These are phyloP conservation scores for Eleusine indica DNA, from an alignment of 176 grass and related monocot genomes.

Conservation along the genomic window DNA sequence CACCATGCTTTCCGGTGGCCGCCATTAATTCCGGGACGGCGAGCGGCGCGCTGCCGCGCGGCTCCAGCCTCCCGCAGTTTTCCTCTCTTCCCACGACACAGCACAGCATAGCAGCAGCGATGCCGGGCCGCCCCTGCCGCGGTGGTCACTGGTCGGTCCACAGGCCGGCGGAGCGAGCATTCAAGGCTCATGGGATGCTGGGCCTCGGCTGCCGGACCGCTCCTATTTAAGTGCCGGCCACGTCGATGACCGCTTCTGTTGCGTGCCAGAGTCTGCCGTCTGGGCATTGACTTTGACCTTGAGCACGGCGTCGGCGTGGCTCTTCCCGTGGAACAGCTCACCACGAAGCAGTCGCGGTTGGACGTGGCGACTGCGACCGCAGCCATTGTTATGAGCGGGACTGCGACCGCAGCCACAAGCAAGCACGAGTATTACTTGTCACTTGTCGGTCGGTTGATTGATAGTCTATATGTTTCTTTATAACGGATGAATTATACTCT, in stretches of 20 bases:
- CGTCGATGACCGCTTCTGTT: slow-evolving; percentile 2
- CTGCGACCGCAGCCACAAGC: no score
- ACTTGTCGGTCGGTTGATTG: no score
- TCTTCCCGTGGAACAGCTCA: no score
- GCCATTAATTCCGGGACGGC: slow-evolving; percentile 24
- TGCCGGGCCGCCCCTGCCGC: slow-evolving; percentile 12
- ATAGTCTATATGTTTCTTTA: no score
- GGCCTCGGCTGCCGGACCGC: not conserved
- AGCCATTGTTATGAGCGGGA: no score
- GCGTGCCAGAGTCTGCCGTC: not conserved
- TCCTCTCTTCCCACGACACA: not conserved
- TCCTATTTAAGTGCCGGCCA: slow-evolving; percentile 1
- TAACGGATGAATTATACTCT: no score
- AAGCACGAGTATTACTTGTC: no score
- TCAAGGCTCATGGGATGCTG: not conserved
- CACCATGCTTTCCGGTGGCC: slow-evolving; percentile 22
- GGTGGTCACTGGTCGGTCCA: not conserved
- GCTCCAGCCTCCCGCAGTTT: not conserved
- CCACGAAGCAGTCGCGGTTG: no score
- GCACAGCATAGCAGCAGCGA: not conserved
- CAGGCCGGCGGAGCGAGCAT: not conserved
- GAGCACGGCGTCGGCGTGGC: no score
- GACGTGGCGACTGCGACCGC: no score
- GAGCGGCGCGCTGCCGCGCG: not conserved
- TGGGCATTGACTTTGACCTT: not conserved